Evolutionary conservation across 805 yeast species (phyloP).

Genomic region (Hanseniaspora hatyaiensis): DNA sequence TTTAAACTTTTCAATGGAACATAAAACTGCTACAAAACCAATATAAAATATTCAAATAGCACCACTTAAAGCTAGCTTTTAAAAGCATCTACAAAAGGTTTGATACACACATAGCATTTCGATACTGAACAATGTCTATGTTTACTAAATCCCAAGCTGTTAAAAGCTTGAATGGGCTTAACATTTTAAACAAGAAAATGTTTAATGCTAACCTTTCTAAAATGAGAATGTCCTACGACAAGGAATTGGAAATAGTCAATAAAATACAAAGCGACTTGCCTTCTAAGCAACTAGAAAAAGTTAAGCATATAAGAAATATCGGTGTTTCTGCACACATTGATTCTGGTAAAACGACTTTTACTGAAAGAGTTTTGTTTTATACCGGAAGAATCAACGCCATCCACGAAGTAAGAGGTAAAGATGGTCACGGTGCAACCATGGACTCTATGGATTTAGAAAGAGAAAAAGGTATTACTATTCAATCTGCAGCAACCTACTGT

Average conservation of each 20-base stretch:
- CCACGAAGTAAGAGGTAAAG: constrained; percentile 94
- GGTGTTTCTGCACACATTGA: constrained; percentile 98
- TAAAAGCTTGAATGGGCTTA: neutral
- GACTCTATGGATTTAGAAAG: constrained; percentile 98
- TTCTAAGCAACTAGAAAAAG: constrained; percentile 40
- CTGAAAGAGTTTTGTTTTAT: constrained; percentile 90
- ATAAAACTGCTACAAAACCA: no score
- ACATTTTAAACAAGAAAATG: neutral
- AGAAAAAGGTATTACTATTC: constrained; percentile 97
- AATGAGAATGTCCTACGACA: constrained; percentile 42
- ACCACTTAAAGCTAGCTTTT: no score
- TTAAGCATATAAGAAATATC: constrained; percentile 68
- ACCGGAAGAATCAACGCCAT: constrained; percentile 95
- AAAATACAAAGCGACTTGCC: constrained; percentile 40
- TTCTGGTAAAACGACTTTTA: constrained; percentile 95
- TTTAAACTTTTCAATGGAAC: no score
- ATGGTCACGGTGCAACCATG: constrained; percentile 98
- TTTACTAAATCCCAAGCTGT: neutral
- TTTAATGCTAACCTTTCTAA: neutral
- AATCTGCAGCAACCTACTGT: constrained; percentile 97
- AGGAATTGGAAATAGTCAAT: constrained; percentile 60
- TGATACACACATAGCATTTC: neutral
- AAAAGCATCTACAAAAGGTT: no score
- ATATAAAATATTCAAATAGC: no score
- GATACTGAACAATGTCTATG: constrained; percentile 2